A percentile compares a stretch with the other conserved stretches of the same genome.
phyloP scores from a whole-genome alignment of 495 filamentous ascomycete genomes.

The Tuber microsphaerosporum region DNA sequence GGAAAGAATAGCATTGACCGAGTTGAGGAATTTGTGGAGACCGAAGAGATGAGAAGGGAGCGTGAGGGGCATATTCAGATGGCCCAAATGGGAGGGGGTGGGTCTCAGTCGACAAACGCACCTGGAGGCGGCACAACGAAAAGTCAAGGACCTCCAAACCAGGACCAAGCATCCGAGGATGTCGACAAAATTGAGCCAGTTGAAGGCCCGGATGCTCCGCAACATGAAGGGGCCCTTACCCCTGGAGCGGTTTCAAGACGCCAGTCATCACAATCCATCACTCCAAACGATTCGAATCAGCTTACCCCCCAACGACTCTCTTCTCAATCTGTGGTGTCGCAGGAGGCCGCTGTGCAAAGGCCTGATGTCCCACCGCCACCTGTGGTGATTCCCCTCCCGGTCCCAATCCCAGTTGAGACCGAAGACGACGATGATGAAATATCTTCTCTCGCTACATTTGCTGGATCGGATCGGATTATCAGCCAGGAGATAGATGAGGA shows the following conservation, averaged over 20 bases:
- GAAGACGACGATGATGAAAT: constrained; percentile 48
- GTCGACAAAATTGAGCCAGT: constrained; percentile 38
- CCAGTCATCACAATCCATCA: constrained; percentile 27
- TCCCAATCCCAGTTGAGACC: constrained; percentile 50
- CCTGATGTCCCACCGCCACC: constrained; percentile 37
- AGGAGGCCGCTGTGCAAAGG: constrained; percentile 19
- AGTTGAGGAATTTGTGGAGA: constrained; percentile 43
- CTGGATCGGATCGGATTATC: constrained; percentile 45
- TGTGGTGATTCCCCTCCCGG: constrained; percentile 54
- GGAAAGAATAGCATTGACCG: constrained; percentile 42
- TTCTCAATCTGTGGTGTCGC: constrained; percentile 1
- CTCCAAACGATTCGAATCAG: constrained; percentile 12
- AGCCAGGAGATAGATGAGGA: constrained; percentile 17
- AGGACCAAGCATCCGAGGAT: constrained; percentile 22
- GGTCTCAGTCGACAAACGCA: constrained; percentile 17
- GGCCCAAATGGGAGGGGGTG: constrained; percentile 39
- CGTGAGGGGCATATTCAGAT: constrained; percentile 44
- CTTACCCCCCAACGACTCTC: not conserved
- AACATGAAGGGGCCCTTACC: constrained; percentile 42
- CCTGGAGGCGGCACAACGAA: not conserved
- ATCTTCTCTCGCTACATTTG: constrained; percentile 58
- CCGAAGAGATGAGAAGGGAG: constrained; percentile 37
- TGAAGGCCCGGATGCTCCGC: constrained; percentile 37
- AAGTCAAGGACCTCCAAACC: constrained; percentile 6
- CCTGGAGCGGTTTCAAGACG: constrained; percentile 39